Conservation (phyloP, 164 flowering plant genomes). For the Pachysandra terminalis region DNA sequence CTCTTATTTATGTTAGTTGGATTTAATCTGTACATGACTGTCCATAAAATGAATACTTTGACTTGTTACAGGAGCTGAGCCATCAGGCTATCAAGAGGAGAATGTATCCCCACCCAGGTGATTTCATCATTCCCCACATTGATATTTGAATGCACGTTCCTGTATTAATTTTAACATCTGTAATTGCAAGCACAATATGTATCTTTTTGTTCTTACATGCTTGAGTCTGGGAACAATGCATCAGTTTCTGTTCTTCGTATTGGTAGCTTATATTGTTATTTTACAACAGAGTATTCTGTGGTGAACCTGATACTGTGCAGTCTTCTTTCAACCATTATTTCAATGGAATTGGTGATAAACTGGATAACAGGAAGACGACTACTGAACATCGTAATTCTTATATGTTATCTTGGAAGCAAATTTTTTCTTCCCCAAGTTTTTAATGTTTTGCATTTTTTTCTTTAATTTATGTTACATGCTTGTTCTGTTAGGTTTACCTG, state of each 20-base stretch:
- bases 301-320: slow-evolving; percentile 11
- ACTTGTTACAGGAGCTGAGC: slow-evolving; percentile 28
- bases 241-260: not conserved
- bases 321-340: slow-evolving; percentile 15
- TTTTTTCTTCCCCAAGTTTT: not conserved
- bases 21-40: slow-evolving; percentile 1
- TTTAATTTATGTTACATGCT: not conserved
- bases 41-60: slow-evolving; percentile 1
- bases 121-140: too few relatives aligned
- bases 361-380: slow-evolving; percentile 20
- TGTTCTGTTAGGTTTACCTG: not conserved
- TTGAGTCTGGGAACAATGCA: not conserved
- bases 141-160: not conserved
- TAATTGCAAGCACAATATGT: not conserved
- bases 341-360: slow-evolving; percentile 12
- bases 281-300: slow-evolving; percentile 21
- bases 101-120: not conserved
- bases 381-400: slow-evolving; percentile 32
- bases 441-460: too few relatives aligned
- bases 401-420: not conserved
- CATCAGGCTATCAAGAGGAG: slow-evolving; percentile 22
- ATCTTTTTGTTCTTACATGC: not conserved
- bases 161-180: not conserved
- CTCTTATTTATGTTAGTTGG: not conserved
- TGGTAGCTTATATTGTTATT: slow-evolving; percentile 10